Evolutionary conservation across 2,329 filamentous ascomycete genomes (phyloP), one percentile per base, ranked within the genome.

Genomic region (Colletotrichum musae): DNA sequence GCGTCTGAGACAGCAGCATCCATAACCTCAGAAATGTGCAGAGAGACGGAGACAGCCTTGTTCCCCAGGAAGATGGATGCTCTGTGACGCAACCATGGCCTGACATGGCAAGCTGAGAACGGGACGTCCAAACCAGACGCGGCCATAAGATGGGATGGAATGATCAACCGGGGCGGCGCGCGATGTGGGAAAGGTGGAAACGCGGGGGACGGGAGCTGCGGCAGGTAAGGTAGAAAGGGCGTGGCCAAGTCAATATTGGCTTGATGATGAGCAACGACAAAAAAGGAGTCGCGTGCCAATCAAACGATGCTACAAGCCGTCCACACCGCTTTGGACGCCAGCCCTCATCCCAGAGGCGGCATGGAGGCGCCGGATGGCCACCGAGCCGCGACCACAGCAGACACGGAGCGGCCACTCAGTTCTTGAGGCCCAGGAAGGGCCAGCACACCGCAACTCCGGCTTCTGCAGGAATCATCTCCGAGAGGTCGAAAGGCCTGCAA

Each of bases 121-220:
- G 32, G 15, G 10, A 21, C 28, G n/a, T 9, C 9, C 15, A 32
- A 57, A 57, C 36, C 41, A 39, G 28, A 65, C 36, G 50, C 39
- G 52, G 56, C 56, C 39, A 26, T 47, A 6, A 47, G 45, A 53
- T 24, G 16, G 47, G 39, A 52, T 58, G 53, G 58, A 70, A 70
- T 54, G 47, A 51, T 52, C 39, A 58, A 12, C 52, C 18, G 36
- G 57, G 52, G 45, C 52, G 48, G 50, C 32, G 36, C 43, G 56
- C 56, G 24, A 66, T 70, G 62, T 67, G 63, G 18, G 47, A 51
- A 58, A 12, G 16, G 54, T 60, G 58, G 58, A 64, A 68, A 70
- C 58, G 68, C 64, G 68, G 68, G 68, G 64, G 54, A 68, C 45
- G 47, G 21, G 53, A 59, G 21, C 13, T 50, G 52, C 43, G 45